Evolutionary conservation across 306 rosid species (phyloP), one percentile per base, ranked within the genome.

Genomic region (Gastrolobium villosum): DNA sequence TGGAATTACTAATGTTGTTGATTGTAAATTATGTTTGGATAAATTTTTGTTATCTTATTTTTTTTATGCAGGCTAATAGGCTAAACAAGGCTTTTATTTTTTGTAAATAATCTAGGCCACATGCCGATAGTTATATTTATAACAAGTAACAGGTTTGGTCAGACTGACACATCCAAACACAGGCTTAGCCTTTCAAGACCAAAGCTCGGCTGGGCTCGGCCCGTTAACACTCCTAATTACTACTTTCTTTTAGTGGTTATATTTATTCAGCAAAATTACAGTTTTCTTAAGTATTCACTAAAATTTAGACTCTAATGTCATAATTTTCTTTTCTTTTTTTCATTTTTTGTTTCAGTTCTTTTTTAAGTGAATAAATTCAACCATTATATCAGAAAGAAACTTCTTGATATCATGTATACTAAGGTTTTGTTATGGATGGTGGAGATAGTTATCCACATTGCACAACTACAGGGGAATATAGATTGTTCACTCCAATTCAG

Each of bases 401-500:
- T 32, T 46, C 45, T 50, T 14, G 46, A 37, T 8, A 9, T 46
- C 31, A 7, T 46, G 13, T 10, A 10, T 32, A 60, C 13, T 53
- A 10, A 71, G 15, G 39, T 26, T 39, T 49, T 26, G 44, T 14
- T 43, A 48, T 62, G 30, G 68, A 62, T 37, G 45, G 45, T 62
- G 30, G 41, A 26, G 73, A 20, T 14, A 36, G 75, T 46, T 20
- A 49, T 6, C 14, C 43, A 26, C 10, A 15, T 28, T 4, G 5
- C 56, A 28, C 7, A 34, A 4, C 7, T 15, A 32, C 3, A 34
- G 4, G n/a, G 15, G 1, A 34, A 36, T 62, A 35, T 13, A 39
- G 13, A 70, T 49, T 70, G 73, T 37, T 53, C 65, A 9, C 78
- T 60, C 35, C 36, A 49, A 39, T 62, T 39, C 10, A 61, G 66